Evolutionary conservation across 176 grass and related monocot species (phyloP), one percentile per base, ranked within the genome.

Genomic region (Typha latifolia): DNA sequence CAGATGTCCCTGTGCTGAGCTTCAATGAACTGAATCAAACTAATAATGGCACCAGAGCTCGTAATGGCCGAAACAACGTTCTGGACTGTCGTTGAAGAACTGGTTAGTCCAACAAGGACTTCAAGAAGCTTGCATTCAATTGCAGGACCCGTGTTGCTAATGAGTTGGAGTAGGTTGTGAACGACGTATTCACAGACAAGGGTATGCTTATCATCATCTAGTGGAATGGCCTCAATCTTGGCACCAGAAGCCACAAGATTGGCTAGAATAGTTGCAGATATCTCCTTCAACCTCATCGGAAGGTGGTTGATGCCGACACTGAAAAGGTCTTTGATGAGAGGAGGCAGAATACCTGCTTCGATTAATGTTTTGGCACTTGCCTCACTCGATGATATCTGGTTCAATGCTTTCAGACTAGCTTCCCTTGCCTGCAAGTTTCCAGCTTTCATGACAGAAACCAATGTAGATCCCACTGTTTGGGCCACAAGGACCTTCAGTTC

Each of bases 11-110:
- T 76, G 67, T 91, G 84, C 37, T 80, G 62, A 1, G 91, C 91
- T 69, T 91, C 91, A 51, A 91, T 77, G 82, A 91, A 96, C 73
- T 90, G 91, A 71, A 87, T 65, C n/a, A 96, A 64, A 73, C 91
- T 87, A 74, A 85, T 91, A 49, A 80, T 79, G 0, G 91, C 91
- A 22, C 87, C 91, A 50, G 87, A 96, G 84, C 82, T 91, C 62
- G 74, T 90, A 65, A 96, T 62, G 14, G 77, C 82, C n/a, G 74
- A 61, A 12, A 85, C 91, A 48, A 96, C 63, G 49, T 85, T 32
- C 19, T 66, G 18, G n/a, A 74, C 84, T n/a, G 82, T 83, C 1
- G 23, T 27, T 0, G 76, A 62, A 47, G 87, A 85, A 62, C 69
- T 74, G 34, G 87, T 96, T 55, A 96, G 75, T 6, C 91, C 87